Conservation (phyloP, 345 rosid species). For the Barbarea vulgaris region DNA sequence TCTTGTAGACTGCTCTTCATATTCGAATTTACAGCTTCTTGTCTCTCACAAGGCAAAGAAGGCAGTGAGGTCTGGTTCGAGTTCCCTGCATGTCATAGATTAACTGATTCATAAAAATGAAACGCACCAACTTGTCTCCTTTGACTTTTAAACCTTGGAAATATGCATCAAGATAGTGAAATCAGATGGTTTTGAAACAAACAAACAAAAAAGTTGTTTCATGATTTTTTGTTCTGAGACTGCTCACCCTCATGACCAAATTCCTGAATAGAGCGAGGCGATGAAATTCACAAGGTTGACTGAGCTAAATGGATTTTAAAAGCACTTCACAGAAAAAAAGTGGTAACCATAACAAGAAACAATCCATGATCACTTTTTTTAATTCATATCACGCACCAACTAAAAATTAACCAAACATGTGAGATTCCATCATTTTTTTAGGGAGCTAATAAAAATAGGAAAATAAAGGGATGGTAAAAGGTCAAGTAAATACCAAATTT, state of each 20-base stretch:
- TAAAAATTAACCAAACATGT: background rate
- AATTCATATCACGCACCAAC: background rate
- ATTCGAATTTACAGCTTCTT: slow-evolving; percentile 16
- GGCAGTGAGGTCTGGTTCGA: background rate
- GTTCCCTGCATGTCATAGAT: slow-evolving; percentile 24
- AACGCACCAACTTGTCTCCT: background rate
- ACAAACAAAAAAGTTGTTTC: background rate
- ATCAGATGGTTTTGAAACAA: background rate
- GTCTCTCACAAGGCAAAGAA: slow-evolving; percentile 26
- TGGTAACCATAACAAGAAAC: background rate
- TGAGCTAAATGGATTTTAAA: background rate
- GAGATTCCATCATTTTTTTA: background rate
- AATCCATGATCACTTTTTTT: background rate
- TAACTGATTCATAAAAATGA: background rate
- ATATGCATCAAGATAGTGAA: background rate
- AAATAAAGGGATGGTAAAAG: background rate
- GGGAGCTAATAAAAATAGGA: background rate
- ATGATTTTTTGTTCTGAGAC: background rate
- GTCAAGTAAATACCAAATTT: slow-evolving; percentile 32
- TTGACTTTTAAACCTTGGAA: background rate
- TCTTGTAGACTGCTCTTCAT: slow-evolving; percentile 15
- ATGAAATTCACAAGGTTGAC: background rate
- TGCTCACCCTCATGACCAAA: background rate
- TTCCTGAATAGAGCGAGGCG: background rate
- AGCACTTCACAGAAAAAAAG: background rate